Base-by-base conservation (phyloP, 2,329 filamentous ascomycete species). In the Drechmeria coniospora region DNA sequence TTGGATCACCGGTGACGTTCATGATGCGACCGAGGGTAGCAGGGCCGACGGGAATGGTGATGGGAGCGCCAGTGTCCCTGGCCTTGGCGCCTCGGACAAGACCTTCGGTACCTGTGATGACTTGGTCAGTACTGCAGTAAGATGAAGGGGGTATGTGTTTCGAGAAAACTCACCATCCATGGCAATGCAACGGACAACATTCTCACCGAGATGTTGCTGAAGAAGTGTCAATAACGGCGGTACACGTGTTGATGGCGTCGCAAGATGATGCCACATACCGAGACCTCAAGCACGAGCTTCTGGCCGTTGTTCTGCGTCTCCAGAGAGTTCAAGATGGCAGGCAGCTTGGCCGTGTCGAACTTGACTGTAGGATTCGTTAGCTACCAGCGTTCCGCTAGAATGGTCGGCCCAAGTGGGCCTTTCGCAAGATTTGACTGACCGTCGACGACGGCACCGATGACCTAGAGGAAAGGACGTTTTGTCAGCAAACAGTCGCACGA, bases 1-100 rank as follows among this genome's bases (percentile, higher is more conserved):
- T 95, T 56, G 90, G 90, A 65, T 98, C 87, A 75, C 90, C 90
- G 69, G 90, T 98, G 67, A 98, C 90, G 76, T 98, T 98, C 69
- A 98, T 86, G 74, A 98, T 98, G 70, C 90, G 90, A 54, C 90
- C 90, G 48, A 98, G 81, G 45, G 84, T 93, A 57, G 68, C 81
- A 56, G 74, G 73, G 51, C 90, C 90, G 63, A 95, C 87, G 56
- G 87, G 87, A 51, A 98, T 86, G 64, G 73, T 84, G 70, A 98
- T 98, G 56, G 90, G 90, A 46, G 74, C 67, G 57, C 90, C 90
- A 56, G 87, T 94, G 64, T 98, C 90, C 49, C 60, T 62, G 47
- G 77, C 83, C 60, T 73, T 71, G 54, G 75, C 65, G 57, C 90
- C 90, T 74, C 90, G 87, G 58, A 87, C 80, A 50, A 98, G 83